Evolutionary conservation across 1,284 basidiomycete genomes (phyloP).

Genomic region (Amylostereum chailletii): DNA sequence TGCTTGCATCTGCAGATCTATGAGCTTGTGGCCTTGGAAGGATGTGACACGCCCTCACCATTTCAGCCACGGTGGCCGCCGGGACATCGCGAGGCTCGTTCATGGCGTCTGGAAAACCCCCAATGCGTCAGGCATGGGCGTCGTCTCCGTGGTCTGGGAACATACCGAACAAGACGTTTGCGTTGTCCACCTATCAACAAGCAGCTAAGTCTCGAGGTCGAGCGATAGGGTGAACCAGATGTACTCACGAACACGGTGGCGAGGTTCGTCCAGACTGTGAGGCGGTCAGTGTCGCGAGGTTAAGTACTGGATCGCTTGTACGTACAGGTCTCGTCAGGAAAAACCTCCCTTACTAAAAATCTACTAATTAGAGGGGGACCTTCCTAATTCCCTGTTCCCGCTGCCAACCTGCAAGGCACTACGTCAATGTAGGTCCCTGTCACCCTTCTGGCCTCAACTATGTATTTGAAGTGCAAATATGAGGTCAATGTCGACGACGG

Average conservation of each 20-base stretch:
- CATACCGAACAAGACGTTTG: constrained; percentile 42
- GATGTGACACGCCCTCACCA: constrained; percentile 24
- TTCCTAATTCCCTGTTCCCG: too few relatives aligned
- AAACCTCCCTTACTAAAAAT: too few relatives aligned
- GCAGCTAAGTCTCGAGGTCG: too few relatives aligned
- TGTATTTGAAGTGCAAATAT: too few relatives aligned
- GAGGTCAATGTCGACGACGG: too few relatives aligned
- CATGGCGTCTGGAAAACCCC: constrained; percentile 31
- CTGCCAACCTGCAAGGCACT: too few relatives aligned
- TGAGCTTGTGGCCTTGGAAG: background rate
- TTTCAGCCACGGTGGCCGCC: constrained; percentile 34
- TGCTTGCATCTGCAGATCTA: constrained; percentile 40
- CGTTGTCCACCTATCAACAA: constrained; percentile 34
- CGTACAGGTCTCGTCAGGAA: constrained; percentile 41
- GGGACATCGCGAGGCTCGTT: constrained; percentile 54
- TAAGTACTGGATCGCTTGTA: constrained; percentile 1
- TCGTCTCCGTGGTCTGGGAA: background rate
- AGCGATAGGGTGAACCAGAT: background rate
- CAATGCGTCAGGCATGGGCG: too few relatives aligned
- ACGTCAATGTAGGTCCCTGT: too few relatives aligned
- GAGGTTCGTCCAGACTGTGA: constrained; percentile 46
- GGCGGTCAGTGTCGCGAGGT: constrained; percentile 4
- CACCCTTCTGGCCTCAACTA: too few relatives aligned
- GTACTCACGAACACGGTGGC: constrained; percentile 40
- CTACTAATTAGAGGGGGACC: too few relatives aligned